Evolutionary conservation across 1,139 yeast genomes (phyloP), one percentile per base, ranked within the genome.

Genomic region (Sugiyamaella sp.): DNA sequence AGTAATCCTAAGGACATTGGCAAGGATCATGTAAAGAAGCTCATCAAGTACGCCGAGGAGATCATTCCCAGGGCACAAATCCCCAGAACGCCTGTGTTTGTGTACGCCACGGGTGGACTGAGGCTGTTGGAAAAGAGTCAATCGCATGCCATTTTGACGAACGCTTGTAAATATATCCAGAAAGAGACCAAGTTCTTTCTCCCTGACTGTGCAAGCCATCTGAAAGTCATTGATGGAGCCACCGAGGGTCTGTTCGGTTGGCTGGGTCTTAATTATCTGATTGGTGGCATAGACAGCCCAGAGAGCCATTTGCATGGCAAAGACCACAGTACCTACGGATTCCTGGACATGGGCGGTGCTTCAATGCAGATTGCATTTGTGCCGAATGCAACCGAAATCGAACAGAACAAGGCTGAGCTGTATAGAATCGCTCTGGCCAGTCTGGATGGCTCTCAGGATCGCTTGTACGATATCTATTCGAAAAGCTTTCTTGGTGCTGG

Each of bases 291-390:
- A 45, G 84, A 82, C 9, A 58, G 59, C 32, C 83, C 85, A 0
- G 67, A 64, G 4, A 54, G 61, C n/a, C 83, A 80, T 57, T 71
- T 74, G 40, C 82, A 79, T 60, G 82, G 82, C 1, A 75, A 77
- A 52, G 73, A 74, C 52, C 84, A 80, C 57, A 72, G 79, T 22
- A 82, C 95, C 0, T 86, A 81, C 62, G 96, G 96, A 1, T 75
- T 88, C 35, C 69, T 89, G 57, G 95, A 88, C 60, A 85, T 89
- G 90, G 96, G 96, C 2, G 96, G 96, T 0, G 95, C 95, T 0
- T 85, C 93, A 1, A 85, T 95, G 0, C 96, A 89, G 66, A 81
- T 89, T 35, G 88, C 89, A 0, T 88, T 86, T 66, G 86, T 82
- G 60, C 95, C 95, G 0, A 80, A 81, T 62, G 56, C 71, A 17